These are phyloP conservation scores for Diaporthe vaccinii DNA, from an alignment of 2,329 filamentous ascomycete species.

Conservation along the genomic window DNA sequence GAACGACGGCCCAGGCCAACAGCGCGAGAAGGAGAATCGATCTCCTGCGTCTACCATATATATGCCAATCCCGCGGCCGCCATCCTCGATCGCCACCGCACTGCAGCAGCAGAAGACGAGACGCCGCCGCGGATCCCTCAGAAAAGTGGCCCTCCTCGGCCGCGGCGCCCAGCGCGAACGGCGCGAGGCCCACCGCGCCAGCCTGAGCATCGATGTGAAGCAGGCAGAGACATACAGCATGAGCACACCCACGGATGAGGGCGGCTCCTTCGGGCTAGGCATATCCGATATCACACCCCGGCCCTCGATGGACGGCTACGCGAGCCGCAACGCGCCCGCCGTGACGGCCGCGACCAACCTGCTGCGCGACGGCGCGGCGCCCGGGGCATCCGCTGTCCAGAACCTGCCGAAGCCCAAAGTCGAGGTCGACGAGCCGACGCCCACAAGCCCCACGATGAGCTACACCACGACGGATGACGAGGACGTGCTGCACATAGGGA, in stretches of 20 bases:
- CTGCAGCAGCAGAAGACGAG: slow-evolving; percentile 67
- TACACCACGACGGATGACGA: slow-evolving; percentile 89
- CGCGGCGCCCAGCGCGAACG: slow-evolving; percentile 75
- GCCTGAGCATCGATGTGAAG: slow-evolving; percentile 58
- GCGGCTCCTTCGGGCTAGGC: slow-evolving; percentile 60
- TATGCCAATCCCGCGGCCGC: slow-evolving; percentile 49
- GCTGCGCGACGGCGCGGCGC: slow-evolving; percentile 37
- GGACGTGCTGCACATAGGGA: slow-evolving; percentile 76
- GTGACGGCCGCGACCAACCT: slow-evolving; percentile 39
- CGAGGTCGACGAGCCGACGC: slow-evolving; percentile 43
- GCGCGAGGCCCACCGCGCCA: slow-evolving; percentile 61
- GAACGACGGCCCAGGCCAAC: slow-evolving; percentile 40
- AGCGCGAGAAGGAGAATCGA: slow-evolving; percentile 21
- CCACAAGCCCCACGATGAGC: slow-evolving; percentile 68
- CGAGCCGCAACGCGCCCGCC: slow-evolving; percentile 49
- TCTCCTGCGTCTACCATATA: slow-evolving; percentile 40
- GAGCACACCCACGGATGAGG: slow-evolving; percentile 36
- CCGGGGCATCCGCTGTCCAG: neutral
- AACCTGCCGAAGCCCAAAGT: slow-evolving; percentile 36
- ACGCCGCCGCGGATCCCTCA: slow-evolving; percentile 84
- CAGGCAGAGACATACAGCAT: slow-evolving; percentile 45
- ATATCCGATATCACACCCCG: slow-evolving; percentile 61
- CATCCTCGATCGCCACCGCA: slow-evolving; percentile 56
- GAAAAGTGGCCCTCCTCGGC: slow-evolving; percentile 87
- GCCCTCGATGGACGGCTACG: slow-evolving; percentile 61